Percentiles rank a stretch among this genome's conserved stretches.
These are phyloP conservation scores for Camelina neglecta DNA, from an alignment of 345 rosid genomes.

Conservation along the genomic window DNA sequence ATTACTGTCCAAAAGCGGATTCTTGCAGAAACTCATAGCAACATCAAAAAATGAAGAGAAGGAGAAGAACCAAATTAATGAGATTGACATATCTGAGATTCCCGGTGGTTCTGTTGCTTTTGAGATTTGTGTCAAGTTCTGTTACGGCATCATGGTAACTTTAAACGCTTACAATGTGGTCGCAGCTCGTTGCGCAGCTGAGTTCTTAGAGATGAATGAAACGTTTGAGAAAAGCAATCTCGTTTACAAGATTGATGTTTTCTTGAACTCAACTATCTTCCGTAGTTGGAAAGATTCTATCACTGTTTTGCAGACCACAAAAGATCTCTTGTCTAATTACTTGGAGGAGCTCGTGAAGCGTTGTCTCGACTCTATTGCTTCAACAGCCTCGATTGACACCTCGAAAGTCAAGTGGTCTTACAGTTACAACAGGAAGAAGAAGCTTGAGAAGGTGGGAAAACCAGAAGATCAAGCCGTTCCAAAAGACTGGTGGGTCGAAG, in stretches of 20 bases:
- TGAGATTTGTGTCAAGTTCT: conserved; percentile 46
- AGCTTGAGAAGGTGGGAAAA: conserved; percentile 48
- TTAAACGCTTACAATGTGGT: conserved; percentile 50
- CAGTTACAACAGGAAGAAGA: conserved; percentile 54
- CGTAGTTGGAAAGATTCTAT: conserved; percentile 64
- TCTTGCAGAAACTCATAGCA: conserved; percentile 55
- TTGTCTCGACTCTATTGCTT: conserved; percentile 53
- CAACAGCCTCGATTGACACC: conserved; percentile 52
- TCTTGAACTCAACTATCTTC: conserved; percentile 56
- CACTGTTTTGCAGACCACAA: conserved; percentile 53
- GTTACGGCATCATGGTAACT: conserved; percentile 43
- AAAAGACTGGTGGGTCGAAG: conserved; percentile 66
- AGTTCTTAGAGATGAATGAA: conserved; percentile 61
- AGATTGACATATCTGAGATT: conserved; percentile 47
- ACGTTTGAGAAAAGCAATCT: conserved; percentile 60
- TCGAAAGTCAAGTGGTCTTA: conserved; percentile 58
- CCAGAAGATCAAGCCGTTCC: conserved; percentile 48
- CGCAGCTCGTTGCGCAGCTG: conserved; percentile 50
- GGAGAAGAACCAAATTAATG: conserved; percentile 41
- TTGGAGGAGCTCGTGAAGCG: conserved; percentile 24
- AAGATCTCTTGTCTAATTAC: conserved; percentile 31
- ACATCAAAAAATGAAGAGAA: conserved; percentile 44
- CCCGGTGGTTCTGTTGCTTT: conserved; percentile 65
- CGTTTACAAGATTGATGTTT: conserved; percentile 60
- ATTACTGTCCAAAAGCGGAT: conserved; percentile 63